phyloP scores from a whole-genome alignment of 1,284 basidiomycete species.

The Apiotrichum montevideense region DNA sequence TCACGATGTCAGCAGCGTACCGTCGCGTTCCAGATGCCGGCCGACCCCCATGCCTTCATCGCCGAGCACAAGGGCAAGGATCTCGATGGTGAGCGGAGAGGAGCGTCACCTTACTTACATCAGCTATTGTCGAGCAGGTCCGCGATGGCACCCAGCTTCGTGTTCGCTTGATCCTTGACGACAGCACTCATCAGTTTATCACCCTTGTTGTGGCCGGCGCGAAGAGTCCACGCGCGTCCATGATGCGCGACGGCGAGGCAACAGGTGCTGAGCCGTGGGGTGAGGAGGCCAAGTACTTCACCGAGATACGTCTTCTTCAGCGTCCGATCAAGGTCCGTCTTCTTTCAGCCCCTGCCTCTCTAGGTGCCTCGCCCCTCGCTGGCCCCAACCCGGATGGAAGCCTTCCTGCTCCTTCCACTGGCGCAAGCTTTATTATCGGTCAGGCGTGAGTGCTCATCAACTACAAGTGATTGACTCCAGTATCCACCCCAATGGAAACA shows the following conservation, averaged over 20 bases:
- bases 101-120: background rate
- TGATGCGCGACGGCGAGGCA: constrained; percentile 64
- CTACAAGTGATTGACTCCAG: constrained; percentile 31
- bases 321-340: constrained; percentile 79
- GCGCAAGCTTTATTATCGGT: constrained; percentile 83
- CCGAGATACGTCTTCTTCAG: constrained; percentile 86
- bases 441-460: constrained; percentile 51
- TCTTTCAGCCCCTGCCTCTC: constrained; percentile 72
- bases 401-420: constrained; percentile 45
- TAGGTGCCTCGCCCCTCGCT: constrained; percentile 74
- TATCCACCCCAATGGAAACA: constrained; percentile 86
- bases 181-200: constrained; percentile 62
- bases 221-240: constrained; percentile 62
- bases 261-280: constrained; percentile 64
- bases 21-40: constrained; percentile 82
- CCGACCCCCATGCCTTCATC: constrained; percentile 81
- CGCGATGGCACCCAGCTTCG: constrained; percentile 88
- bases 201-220: constrained; percentile 69
- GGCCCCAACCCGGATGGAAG: constrained; percentile 50
- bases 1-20: constrained; percentile 56
- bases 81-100: constrained; percentile 61
- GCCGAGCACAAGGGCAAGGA: constrained; percentile 83
- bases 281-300: constrained; percentile 93
- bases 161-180: constrained; percentile 77
- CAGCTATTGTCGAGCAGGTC: constrained; percentile 88